A percentile compares a stretch with the other conserved stretches of the same genome.
phyloP scores from a whole-genome alignment of 2,329 filamentous ascomycete species.

The Tolypocladium endophyticum region DNA sequence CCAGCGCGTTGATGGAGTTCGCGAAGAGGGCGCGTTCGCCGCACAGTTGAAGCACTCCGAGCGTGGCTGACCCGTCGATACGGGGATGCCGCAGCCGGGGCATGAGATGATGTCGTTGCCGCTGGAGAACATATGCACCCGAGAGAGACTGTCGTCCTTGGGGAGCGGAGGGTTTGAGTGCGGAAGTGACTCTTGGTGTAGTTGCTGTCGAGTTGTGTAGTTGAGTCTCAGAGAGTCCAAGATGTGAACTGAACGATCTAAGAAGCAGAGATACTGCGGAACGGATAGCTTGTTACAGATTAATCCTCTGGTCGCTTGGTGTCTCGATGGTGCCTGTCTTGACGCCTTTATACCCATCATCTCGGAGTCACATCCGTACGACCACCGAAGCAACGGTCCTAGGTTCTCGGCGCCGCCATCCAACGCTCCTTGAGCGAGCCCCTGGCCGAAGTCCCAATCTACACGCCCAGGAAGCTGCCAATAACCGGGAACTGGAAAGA shows the following conservation, averaged over 20 bases:
- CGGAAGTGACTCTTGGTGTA: background rate
- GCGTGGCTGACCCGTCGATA: slow-evolving; percentile 6
- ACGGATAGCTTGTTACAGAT: no score
- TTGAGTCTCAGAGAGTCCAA: background rate
- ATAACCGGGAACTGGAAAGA: background rate
- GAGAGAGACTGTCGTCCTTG: background rate
- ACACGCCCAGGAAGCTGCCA: background rate
- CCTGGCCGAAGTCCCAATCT: background rate
- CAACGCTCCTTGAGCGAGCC: background rate
- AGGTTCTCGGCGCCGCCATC: background rate
- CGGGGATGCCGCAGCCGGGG: slow-evolving; percentile 8
- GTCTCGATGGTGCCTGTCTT: background rate
- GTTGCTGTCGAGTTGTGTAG: background rate
- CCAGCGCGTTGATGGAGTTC: background rate
- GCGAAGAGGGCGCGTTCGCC: slow-evolving; percentile 2
- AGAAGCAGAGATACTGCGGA: background rate
- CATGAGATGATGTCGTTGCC: slow-evolving; percentile 6
- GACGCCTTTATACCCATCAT: background rate
- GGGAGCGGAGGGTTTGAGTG: background rate
- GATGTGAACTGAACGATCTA: background rate
- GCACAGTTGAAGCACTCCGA: slow-evolving; percentile 11
- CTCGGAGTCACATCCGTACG: background rate
- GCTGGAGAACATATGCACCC: slow-evolving; percentile 2
- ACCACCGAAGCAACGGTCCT: background rate
- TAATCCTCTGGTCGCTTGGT: no score